phyloP scores from a whole-genome alignment of 306 rosid genomes.

The Corylus americana region DNA sequence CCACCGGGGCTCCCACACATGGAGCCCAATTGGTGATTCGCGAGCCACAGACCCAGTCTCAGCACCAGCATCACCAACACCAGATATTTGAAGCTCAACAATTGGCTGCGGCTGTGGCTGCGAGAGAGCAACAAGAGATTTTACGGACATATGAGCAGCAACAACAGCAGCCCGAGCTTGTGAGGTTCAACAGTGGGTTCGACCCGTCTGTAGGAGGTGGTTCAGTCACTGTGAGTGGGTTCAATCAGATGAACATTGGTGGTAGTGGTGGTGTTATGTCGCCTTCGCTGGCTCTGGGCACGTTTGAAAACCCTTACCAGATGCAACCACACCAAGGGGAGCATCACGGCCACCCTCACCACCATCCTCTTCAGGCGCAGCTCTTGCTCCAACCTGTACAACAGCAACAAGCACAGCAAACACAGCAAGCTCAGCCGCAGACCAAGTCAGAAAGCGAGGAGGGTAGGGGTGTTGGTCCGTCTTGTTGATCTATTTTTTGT shows the following conservation, averaged over 20 bases:
- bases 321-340: constrained; percentile 49
- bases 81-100: constrained; percentile 77
- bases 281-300: constrained; percentile 73
- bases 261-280: constrained; percentile 41
- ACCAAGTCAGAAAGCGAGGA: constrained; percentile 55
- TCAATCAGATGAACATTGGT: constrained; percentile 43
- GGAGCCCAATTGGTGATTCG: constrained; percentile 51
- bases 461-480: constrained; percentile 64
- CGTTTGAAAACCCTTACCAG: constrained; percentile 55
- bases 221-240: constrained; percentile 52
- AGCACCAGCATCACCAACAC: constrained; percentile 25
- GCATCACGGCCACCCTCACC: constrained; percentile 33
- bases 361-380: constrained; percentile 60
- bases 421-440: constrained; percentile 38
- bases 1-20: constrained; percentile 13
- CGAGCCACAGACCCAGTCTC: constrained; percentile 38
- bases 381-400: constrained; percentile 56
- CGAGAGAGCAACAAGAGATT: constrained; percentile 73
- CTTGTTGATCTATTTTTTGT: constrained; percentile 44
- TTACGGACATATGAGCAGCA: constrained; percentile 54
- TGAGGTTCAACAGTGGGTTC: constrained; percentile 60
- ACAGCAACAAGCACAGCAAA: constrained; percentile 41
- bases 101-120: constrained; percentile 55
- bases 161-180: constrained; percentile 45
- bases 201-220: constrained; percentile 41